Evolutionary conservation across 208 protist genomes (phyloP).

Genomic region (Acanthamoeba culbertsoni): DNA sequence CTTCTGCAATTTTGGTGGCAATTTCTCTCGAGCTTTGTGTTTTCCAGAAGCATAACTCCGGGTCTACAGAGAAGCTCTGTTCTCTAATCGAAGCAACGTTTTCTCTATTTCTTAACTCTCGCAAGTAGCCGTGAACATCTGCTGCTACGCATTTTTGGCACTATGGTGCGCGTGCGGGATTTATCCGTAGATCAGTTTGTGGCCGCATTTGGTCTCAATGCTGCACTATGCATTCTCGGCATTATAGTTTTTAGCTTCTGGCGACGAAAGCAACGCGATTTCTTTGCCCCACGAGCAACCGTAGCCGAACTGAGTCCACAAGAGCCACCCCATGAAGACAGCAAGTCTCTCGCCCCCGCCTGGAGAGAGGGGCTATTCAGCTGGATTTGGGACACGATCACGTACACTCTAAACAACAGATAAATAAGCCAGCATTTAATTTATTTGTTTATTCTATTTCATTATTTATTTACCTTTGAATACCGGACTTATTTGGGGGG

Average conservation of each 20-base stretch:
- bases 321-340: no score
- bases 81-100: neutral
- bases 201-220: neutral
- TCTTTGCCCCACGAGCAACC: neutral
- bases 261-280: conserved; percentile 15
- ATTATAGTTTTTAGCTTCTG: neutral
- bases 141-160: neutral
- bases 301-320: no score
- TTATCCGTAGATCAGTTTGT: neutral
- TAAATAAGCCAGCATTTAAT: no score
- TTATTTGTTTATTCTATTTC: neutral
- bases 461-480: neutral
- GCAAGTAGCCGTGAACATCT: neutral
- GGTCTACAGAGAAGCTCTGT: neutral
- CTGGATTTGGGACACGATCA: conserved; percentile 11
- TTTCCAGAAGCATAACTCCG: neutral
- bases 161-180: neutral
- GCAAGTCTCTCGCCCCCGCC: neutral
- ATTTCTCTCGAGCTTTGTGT: no score
- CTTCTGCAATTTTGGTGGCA: no score
- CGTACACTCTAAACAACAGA: neutral
- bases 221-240: neutral
- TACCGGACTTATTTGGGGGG: neutral
- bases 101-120: neutral
- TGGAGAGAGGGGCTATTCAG: neutral